Evolutionary conservation across 2,329 filamentous ascomycete species (phyloP), one percentile per base, ranked within the genome.

Genomic region (Remersonia thermophila): DNA sequence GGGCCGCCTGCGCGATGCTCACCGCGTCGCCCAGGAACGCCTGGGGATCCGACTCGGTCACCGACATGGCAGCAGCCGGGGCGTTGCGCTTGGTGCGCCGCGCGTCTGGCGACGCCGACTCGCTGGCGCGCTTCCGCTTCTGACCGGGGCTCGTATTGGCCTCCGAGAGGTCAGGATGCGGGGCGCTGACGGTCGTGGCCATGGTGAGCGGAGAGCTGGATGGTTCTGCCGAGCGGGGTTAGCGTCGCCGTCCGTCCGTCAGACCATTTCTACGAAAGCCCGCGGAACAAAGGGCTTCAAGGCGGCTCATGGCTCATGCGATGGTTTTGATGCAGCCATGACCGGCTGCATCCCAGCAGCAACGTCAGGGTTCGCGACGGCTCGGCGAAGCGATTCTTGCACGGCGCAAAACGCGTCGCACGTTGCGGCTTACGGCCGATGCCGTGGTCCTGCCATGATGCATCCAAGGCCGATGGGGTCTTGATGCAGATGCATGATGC

Each of bases 1-100:
- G 44, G 13, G 58, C 57, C 11, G 58, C 59, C 33, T 62, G 60
- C 4, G 61, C 61, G 8, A 58, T 55, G 41, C 71, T 67, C 18
- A 71, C 65, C 30, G 67, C 63, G 45, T 59, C 68, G 44, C 73
- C 69, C 23, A 74, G 69, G 47, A 72, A 74, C 11, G 68, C 61
- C 3, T 66, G 40, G 15, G 66, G 57, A 26, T 66, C 65, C 10
- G 57, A 49, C 23, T 61, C 60, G 13, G 55, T 44, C 11, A 61
- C 56, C 2, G 61, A 55, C 58, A 70, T 67, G 40, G 61, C 51
- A 4, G 63, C 60, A 6, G 61, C 51, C 8, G 67, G 63, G 8
- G 59, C 60, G 36, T 59, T 57, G 23, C 69, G 69, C 53, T 73
- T 76, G 28, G 59, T 56, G 14, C 69, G 65, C 29, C 66, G 60